Base-by-base conservation (phyloP, 1,139 yeast genomes). In the Eremothecium gossypii region DNA sequence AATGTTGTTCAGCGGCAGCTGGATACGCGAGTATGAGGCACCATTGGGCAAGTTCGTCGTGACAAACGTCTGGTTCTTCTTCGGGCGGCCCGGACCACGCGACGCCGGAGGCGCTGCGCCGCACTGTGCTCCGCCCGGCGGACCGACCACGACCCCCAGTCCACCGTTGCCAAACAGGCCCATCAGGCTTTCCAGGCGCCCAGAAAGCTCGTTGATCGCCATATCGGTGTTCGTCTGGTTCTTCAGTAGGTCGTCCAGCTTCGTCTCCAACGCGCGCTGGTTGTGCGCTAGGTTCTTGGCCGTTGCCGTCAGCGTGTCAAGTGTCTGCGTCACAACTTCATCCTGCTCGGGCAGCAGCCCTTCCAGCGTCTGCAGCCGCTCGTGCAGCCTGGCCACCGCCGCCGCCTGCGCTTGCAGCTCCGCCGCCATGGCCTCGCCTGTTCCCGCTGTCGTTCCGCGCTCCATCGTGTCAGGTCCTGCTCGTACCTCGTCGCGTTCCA, bases 141-240 rank as follows among this genome's bases (percentile, higher is more conserved):
- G 11, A 30, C 30, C 27, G 4, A 23, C 12, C n/a, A 27, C 37
- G 27, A 34, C 5, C 7, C 14, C 27, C 7, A 29, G 27, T 11
- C n/a, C 14, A 23, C 27, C 27, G 20, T 34, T 34, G 4, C 27
- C n/a, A 29, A 34, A 34, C 13, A 34, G 11, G 14, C 29, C 29
- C 27, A 34, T 23, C 14, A 34, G 14, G 7, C 29, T 17, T 29
- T 34, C 37, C 28, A 34, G 8, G 4, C 37, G 43, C 41, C 51
- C 49, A 29, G 55, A 57, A 27, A 60, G 41, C 30, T 49, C 50
- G 41, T 61, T 61, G 8, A 61, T 60, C 27, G 60, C 44, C 4
- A 55, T 45, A 46, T 61, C 66, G 6, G 66, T 58, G 42, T 60
- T 60, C 48, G 54, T 51, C 42, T 61, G 66, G 45, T 61, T 61